Evolutionary conservation across 306 rosid species (phyloP).

Genomic region (Lathyrus sativus): DNA sequence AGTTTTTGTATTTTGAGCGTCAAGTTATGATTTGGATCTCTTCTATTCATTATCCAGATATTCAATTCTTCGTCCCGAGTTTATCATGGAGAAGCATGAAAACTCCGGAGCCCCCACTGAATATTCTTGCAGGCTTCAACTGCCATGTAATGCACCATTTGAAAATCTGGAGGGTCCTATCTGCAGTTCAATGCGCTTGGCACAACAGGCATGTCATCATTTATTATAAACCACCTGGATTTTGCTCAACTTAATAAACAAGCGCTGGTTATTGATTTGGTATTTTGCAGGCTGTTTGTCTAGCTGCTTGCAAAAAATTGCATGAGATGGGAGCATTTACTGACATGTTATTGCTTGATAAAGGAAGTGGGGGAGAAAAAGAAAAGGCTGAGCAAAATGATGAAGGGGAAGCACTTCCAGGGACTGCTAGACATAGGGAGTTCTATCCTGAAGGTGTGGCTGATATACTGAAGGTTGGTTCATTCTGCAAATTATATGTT

Average conservation of each 20-base stretch:
- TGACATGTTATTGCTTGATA: slow-evolving; percentile 98
- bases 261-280: slow-evolving; percentile 36
- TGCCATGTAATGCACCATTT: slow-evolving; percentile 98
- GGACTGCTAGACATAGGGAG: slow-evolving; percentile 99
- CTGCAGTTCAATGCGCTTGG: slow-evolving; percentile 95
- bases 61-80: slow-evolving; percentile 97
- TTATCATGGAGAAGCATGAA: slow-evolving; percentile 93
- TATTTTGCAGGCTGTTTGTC: slow-evolving; percentile 85
- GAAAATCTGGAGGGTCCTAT: slow-evolving; percentile 95
- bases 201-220: slow-evolving; percentile 76
- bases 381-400: slow-evolving; percentile 82
- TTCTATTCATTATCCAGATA: slow-evolving; percentile 56
- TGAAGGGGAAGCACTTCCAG: slow-evolving; percentile 96
- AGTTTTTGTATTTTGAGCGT: slow-evolving; percentile 21
- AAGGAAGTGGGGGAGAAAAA: slow-evolving; percentile 96
- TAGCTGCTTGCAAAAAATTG: slow-evolving; percentile 98
- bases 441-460: slow-evolving; percentile 99
- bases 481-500: slow-evolving; percentile 35
- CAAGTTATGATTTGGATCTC: slow-evolving; percentile 26
- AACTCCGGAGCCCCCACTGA: slow-evolving; percentile 80
- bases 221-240: slow-evolving; percentile 24
- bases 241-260: slow-evolving; percentile 29
- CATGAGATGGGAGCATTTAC: slow-evolving; percentile 99
- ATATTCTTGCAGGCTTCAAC: slow-evolving; percentile 98
- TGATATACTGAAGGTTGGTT: slow-evolving; percentile 78